Evolutionary conservation across 2,329 filamentous ascomycete species (phyloP).

Genomic region (Colletotrichum chrysophilum): DNA sequence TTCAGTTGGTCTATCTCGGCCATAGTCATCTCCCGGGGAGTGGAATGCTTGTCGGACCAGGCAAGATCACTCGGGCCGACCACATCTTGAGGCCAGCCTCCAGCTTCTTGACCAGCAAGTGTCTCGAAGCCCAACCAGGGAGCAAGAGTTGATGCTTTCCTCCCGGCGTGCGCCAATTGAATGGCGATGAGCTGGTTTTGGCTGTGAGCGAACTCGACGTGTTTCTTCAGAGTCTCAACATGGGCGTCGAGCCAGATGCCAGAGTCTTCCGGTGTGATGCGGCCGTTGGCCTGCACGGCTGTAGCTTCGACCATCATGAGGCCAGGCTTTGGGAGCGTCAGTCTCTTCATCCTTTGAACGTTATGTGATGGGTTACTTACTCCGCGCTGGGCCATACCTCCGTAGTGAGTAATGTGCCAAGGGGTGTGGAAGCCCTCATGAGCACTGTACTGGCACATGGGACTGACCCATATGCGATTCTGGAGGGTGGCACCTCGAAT

Average conservation of each 20-base stretch:
- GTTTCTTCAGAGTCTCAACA: conserved; percentile 59
- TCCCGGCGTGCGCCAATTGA: conserved; percentile 78
- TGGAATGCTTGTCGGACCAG: conserved; percentile 63
- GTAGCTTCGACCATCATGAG: conserved; percentile 71
- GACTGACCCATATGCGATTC: conserved; percentile 52
- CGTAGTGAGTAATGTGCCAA: conserved; percentile 77
- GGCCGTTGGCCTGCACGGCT: conserved; percentile 65
- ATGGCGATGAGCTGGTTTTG: conserved; percentile 71
- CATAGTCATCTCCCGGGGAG: conserved; percentile 68
- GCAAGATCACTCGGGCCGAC: conserved; percentile 50
- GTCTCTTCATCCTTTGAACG: not conserved
- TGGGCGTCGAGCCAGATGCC: conserved; percentile 75
- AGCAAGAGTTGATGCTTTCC: conserved; percentile 61
- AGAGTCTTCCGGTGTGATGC: conserved; percentile 71
- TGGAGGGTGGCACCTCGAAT: conserved; percentile 49
- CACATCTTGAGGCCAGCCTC: conserved; percentile 60
- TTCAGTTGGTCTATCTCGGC: conserved; percentile 70
- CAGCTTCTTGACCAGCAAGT: conserved; percentile 50
- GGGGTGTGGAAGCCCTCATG: conserved; percentile 65
- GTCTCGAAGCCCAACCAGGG: conserved; percentile 67
- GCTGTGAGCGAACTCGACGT: conserved; percentile 64
- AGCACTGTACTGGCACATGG: conserved; percentile 53
- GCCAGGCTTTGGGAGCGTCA: conserved; percentile 44
- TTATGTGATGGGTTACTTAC: not conserved
- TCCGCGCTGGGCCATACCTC: conserved; percentile 75